A percentile compares a stretch with the other conserved stretches of the same genome.
Evolutionary conservation across 371 early-diverging fungal species (phyloP).

Genomic region (Capillidium rhysosporum): DNA sequence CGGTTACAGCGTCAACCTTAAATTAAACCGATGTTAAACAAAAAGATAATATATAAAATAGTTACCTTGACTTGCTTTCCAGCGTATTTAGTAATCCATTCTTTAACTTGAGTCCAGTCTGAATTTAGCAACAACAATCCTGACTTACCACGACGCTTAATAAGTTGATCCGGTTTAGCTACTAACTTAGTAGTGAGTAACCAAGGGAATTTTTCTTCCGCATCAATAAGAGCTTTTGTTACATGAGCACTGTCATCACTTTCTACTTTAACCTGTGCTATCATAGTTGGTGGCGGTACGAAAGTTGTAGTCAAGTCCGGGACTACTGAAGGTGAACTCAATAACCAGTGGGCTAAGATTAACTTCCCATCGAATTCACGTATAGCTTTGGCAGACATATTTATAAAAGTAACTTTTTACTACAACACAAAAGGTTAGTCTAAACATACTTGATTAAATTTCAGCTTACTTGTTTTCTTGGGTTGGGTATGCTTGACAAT

Average conservation of each 20-base stretch:
- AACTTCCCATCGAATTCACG: constrained; percentile 95
- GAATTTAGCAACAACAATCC: constrained; percentile 81
- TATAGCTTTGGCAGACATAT: constrained; percentile 90
- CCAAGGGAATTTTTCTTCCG: constrained; percentile 74
- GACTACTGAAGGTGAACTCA: constrained; percentile 33
- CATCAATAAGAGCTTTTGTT: constrained; percentile 17
- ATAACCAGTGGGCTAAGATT: constrained; percentile 73
- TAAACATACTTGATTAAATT: no score
- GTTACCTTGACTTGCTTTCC: constrained; percentile 63
- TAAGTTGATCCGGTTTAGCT: constrained; percentile 92
- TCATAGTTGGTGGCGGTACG: constrained; percentile 46
- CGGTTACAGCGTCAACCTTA: constrained; percentile 68
- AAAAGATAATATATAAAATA: neutral
- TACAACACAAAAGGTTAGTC: no score
- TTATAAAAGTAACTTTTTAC: neutral
- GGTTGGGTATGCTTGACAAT: no score
- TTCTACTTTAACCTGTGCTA: constrained; percentile 60
- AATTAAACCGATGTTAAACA: constrained; percentile 2
- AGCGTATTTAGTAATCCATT: constrained; percentile 77
- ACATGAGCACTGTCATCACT: constrained; percentile 9
- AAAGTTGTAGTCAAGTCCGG: constrained; percentile 25
- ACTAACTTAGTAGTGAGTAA: constrained; percentile 62
- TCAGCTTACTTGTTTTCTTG: no score
- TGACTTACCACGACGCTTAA: constrained; percentile 92
- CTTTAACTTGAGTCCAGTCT: constrained; percentile 62